Conservation (phyloP, 192 early-diverging fungal species). For the Backusella sp. region DNA sequence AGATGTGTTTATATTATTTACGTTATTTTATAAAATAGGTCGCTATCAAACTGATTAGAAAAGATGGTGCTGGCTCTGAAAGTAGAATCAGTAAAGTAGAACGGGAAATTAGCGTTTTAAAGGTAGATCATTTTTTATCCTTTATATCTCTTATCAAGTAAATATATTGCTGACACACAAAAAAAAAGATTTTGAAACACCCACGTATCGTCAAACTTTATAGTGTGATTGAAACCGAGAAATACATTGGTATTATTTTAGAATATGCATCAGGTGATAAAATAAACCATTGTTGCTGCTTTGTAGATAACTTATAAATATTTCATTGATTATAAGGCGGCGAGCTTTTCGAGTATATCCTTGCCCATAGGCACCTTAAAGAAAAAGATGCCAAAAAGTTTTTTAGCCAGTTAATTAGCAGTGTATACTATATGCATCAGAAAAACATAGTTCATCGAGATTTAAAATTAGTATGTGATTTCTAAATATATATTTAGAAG, state of each 20-base stretch:
- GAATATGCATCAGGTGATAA: constrained; percentile 72
- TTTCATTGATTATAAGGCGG: constrained; percentile 14
- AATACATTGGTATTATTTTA: constrained; percentile 84
- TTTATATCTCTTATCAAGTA: neutral
- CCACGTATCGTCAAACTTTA: constrained; percentile 75
- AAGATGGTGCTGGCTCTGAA: constrained; percentile 76
- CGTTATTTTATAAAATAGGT: constrained; percentile 48
- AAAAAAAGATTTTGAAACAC: constrained; percentile 63
- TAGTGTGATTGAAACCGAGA: constrained; percentile 83
- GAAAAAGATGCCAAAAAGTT: constrained; percentile 72
- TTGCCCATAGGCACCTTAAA: constrained; percentile 73
- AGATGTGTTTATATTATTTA: neutral
- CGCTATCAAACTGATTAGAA: constrained; percentile 94
- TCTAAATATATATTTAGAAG: neutral
- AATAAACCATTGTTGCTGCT: neutral
- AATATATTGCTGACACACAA: constrained; percentile 11
- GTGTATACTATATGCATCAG: constrained; percentile 76
- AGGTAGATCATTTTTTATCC: constrained; percentile 52
- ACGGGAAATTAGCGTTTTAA: constrained; percentile 89
- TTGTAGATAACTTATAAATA: constrained; percentile 1
- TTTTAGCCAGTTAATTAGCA: constrained; percentile 75
- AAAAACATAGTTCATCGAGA: constrained; percentile 84
- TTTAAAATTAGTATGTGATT: constrained; percentile 69
- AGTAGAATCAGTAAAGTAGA: constrained; percentile 84
- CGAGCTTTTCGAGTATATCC: constrained; percentile 78